A percentile compares a stretch with the other conserved stretches of the same genome.
Conservation (phyloP, 2,329 filamentous ascomycete species). For the Penicillium sclerotiorum region DNA sequence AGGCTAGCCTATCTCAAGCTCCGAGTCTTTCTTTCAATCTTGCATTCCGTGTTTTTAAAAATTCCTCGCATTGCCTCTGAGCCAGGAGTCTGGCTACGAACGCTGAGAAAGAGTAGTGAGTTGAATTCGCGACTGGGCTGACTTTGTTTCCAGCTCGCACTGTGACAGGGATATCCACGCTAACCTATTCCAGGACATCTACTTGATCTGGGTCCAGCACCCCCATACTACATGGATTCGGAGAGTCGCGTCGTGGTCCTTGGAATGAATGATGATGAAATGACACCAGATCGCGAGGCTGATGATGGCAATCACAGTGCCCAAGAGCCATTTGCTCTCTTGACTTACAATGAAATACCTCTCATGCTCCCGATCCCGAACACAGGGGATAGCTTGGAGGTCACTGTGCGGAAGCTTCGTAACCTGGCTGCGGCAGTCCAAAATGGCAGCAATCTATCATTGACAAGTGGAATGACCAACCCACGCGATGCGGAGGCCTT, state of each 20-base stretch:
- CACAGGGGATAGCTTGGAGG: conserved; percentile 18
- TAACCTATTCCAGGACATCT: not conserved
- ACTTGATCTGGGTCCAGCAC: not conserved
- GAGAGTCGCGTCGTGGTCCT: not conserved
- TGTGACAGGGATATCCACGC: not conserved
- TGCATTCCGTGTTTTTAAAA: too few relatives aligned
- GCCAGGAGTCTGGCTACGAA: too few relatives aligned
- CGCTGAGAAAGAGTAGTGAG: too few relatives aligned
- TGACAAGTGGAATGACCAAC: not conserved
- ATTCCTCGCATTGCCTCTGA: too few relatives aligned
- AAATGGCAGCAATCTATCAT: conserved; percentile 4
- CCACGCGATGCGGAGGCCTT: conserved; percentile 9
- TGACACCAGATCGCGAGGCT: not conserved
- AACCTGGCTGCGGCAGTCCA: conserved; percentile 7
- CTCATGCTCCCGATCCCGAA: conserved; percentile 11
- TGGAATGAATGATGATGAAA: not conserved
- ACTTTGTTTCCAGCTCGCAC: too few relatives aligned
- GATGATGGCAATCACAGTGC: not conserved
- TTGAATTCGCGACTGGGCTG: too few relatives aligned
- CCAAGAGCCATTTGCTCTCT: not conserved
- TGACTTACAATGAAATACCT: conserved; percentile 19
- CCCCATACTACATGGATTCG: not conserved
- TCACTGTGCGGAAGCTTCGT: conserved; percentile 9
- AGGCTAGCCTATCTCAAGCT: too few relatives aligned
- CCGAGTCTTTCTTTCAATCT: too few relatives aligned